Percentiles rank a stretch among this genome's conserved stretches.
Evolutionary conservation across 1,139 yeast species (phyloP).

Genomic region (Sugiyamaella grinbergsii): DNA sequence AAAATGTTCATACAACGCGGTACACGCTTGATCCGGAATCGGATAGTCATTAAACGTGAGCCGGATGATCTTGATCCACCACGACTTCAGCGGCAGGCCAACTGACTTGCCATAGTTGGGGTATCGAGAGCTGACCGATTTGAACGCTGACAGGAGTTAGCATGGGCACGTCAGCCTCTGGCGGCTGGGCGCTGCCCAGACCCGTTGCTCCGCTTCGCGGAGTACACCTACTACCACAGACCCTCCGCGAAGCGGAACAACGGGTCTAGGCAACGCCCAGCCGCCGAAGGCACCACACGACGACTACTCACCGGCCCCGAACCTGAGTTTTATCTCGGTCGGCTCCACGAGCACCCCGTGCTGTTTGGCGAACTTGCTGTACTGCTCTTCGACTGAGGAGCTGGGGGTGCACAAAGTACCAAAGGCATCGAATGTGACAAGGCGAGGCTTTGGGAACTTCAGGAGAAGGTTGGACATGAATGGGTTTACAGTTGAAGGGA

Average conservation of each 20-base stretch:
- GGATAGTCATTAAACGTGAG: conserved; percentile 25
- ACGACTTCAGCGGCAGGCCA: conserved; percentile 24
- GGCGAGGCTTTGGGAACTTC: conserved; percentile 27
- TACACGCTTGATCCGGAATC: conserved; percentile 26
- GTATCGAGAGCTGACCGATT: conserved; percentile 23
- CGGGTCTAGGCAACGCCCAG: conserved; percentile 1
- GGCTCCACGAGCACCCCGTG: conserved; percentile 27
- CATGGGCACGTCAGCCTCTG: no score
- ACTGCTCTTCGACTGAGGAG: conserved; percentile 32
- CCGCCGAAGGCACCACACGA: neutral
- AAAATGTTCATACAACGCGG: conserved; percentile 32
- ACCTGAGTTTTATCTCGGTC: conserved; percentile 21
- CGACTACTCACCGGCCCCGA: conserved; percentile 27
- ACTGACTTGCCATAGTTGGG: conserved; percentile 35
- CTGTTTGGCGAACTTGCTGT: conserved; percentile 27
- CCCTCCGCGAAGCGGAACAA: neutral
- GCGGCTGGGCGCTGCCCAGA: no score
- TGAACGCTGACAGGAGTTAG: conserved; percentile 25
- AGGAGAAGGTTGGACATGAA: conserved; percentile 3
- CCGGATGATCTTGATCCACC: conserved; percentile 35
- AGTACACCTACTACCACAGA: neutral
- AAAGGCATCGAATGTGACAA: conserved; percentile 39
- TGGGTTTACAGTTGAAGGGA: no score
- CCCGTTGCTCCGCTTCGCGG: neutral
- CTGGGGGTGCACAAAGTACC: conserved; percentile 36